Percentiles rank a stretch among this genome's conserved stretches.
Conservation (phyloP, 2,329 filamentous ascomycete species). For the Ilyonectria destructans region DNA sequence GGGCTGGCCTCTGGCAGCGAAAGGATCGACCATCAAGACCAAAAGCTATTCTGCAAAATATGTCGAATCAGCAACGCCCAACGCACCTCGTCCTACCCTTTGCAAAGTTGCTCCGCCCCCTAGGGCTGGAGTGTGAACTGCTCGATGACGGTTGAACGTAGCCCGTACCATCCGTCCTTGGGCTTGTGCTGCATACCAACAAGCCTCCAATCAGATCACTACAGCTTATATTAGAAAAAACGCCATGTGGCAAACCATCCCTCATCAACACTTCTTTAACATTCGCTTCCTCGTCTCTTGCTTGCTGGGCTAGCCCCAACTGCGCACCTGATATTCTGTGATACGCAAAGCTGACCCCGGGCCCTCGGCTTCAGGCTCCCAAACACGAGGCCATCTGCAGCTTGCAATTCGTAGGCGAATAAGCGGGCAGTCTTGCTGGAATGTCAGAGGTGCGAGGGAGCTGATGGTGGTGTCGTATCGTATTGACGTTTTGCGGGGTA, state of each 20-base stretch:
- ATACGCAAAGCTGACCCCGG: neutral
- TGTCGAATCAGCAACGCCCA: conserved; percentile 3
- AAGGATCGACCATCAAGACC: neutral
- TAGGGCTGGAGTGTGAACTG: neutral
- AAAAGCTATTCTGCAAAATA: neutral
- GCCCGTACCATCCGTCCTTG: neutral
- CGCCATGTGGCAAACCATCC: neutral
- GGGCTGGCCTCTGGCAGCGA: neutral
- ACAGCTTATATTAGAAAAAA: neutral
- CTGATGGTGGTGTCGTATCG: conserved; percentile 11
- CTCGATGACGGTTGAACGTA: neutral
- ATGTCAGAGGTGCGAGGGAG: neutral
- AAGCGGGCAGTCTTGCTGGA: neutral
- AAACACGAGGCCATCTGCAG: conserved; percentile 6
- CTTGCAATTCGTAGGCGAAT: neutral
- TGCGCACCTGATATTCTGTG: neutral
- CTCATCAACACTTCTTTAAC: neutral
- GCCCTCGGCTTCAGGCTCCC: neutral
- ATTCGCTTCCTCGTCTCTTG: neutral
- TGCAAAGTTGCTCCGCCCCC: neutral
- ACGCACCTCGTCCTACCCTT: neutral
- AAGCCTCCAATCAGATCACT: neutral
- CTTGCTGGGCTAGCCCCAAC: no score
- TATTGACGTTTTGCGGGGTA: conserved; percentile 13
- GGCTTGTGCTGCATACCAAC: neutral